Base-by-base conservation (phyloP, 139 green algal species). In the Yamagishiella unicocca region DNA sequence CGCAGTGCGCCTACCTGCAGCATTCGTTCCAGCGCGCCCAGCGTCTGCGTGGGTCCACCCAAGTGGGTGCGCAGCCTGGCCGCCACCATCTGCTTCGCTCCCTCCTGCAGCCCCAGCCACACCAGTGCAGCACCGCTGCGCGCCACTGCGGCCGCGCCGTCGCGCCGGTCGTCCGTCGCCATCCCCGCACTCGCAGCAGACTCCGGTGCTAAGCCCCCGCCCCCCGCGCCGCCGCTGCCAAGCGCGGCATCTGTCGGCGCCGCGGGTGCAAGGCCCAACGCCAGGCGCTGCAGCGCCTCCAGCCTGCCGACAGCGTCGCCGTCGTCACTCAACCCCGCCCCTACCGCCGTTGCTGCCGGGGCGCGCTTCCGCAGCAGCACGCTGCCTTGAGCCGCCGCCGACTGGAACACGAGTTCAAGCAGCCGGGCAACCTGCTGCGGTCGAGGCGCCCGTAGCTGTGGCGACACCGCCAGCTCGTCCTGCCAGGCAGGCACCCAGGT, bases 21-120 rank as follows among this genome's bases (percentile, higher is more conserved):
- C 55, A 92, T 70, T 21, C 80, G 50, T 64, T 98, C 95, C 38
- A 98, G 43, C 10, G 90, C 90, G 27, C 84, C 90, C 45, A 98
- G 93, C 24, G 90, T 97, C 62, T 98, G 92, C 12, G 90, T 90
- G 0, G 96, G 90, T 0, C 92, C 93, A 27, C 96, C 96, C 19
- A 95, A 29, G 54, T 97, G 95, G 0, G 95, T 96, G 29, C 91
- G 89, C 87, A 97, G 87, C n/a, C 93, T 88, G 0, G 62, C 29
- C 0, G 74, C 85, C 3, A 96, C 91, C 43, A 87, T 90, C 1
- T 93, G 73, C 82, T 87, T 89, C 7, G 93, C 93, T 0, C 77
- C 91, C 86, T 96, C 93, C 38, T 96, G 92, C n/a, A 92, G 38
- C 4, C 89, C 84, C 43, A 89, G 54, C 84, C 88, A 95, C 22